Evolutionary conservation across 306 rosid genomes (phyloP).

Genomic region (Dryas drummondii): DNA sequence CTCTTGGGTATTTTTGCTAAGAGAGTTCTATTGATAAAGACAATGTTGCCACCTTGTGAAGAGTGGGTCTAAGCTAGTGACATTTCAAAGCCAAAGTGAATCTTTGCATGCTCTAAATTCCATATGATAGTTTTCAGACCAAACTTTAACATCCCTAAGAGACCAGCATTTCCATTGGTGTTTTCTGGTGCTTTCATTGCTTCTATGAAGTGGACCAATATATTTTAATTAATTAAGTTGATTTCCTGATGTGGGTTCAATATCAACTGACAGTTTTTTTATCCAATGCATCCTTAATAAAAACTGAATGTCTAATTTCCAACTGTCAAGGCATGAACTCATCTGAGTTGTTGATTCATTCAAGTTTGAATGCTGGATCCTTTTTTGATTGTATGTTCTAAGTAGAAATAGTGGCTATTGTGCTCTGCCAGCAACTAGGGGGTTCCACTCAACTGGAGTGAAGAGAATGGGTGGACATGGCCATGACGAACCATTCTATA

Average conservation of each 20-base stretch:
- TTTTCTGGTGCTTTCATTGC: neutral
- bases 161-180: neutral
- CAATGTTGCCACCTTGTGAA: neutral
- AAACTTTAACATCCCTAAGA: neutral
- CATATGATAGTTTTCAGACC: neutral
- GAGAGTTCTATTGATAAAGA: neutral
- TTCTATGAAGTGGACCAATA: neutral
- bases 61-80: neutral
- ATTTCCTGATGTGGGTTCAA: neutral
- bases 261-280: neutral
- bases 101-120: neutral
- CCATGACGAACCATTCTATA: slow-evolving; percentile 38
- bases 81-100: neutral
- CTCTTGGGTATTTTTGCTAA: too few species aligned
- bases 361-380: neutral
- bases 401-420: neutral
- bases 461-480: slow-evolving; percentile 44
- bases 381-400: neutral
- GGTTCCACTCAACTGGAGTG: slow-evolving; percentile 40
- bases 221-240: neutral
- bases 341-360: neutral
- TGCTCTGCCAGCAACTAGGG: slow-evolving; percentile 23
- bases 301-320: too few species aligned
- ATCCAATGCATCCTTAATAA: neutral
- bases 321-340: neutral